Conservation (phyloP, 257 asterid genomes). For the Osmanthus fragrans region DNA sequence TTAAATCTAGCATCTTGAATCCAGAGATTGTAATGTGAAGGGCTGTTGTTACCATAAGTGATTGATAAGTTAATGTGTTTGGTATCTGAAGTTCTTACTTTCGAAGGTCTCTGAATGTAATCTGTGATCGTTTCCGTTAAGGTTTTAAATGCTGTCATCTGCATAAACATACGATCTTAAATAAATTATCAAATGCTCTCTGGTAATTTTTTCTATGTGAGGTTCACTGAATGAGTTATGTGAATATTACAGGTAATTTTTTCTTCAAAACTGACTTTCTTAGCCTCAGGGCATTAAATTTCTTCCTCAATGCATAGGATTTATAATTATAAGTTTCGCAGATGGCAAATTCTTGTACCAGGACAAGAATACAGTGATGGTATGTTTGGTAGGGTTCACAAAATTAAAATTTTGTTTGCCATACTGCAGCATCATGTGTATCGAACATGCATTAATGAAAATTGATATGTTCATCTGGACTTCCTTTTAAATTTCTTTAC, state of each 20-base stretch:
- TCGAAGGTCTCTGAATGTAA: conserved; percentile 9
- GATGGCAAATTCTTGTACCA: background rate
- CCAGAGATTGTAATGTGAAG: conserved; percentile 84
- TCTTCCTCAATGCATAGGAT: background rate
- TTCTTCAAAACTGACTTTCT: background rate
- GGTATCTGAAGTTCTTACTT: background rate
- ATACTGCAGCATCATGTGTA: too few relatives aligned
- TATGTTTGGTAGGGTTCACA: too few relatives aligned
- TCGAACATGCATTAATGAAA: too few relatives aligned
- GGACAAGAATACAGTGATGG: background rate
- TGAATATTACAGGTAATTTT: background rate
- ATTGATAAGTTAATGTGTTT: conserved; percentile 22
- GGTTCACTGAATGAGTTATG: conserved; percentile 14
- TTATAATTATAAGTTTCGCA: background rate
- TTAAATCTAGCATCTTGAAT: conserved; percentile 76
- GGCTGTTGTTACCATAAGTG: conserved; percentile 25
- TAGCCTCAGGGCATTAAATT: background rate
- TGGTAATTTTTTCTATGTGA: conserved; percentile 13
- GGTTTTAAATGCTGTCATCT: conserved; percentile 5
- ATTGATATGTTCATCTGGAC: too few relatives aligned
- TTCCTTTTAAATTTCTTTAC: too few relatives aligned
- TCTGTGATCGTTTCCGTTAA: background rate
- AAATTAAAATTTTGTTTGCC: too few relatives aligned
- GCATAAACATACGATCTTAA: conserved; percentile 30
- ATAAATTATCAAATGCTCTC: conserved; percentile 25